Evolutionary conservation across 805 yeast species (phyloP), one percentile per base, ranked within the genome.

Genomic region (Candida bentonensis): DNA sequence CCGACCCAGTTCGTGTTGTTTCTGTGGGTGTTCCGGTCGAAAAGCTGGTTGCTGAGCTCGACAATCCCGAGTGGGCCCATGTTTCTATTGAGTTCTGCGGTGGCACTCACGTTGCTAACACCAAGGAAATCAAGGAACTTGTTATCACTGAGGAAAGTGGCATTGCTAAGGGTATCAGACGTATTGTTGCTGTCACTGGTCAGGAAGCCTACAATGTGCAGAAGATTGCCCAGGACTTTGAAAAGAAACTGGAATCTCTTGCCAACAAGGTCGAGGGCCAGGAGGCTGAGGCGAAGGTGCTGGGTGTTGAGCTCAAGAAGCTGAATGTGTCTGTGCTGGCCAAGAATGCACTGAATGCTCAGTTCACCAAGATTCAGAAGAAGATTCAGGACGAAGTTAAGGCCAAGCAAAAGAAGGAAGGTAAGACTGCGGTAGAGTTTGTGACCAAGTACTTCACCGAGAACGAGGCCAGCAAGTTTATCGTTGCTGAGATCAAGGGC

Each of bases 1-100:
- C 99, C 39, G 96, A 92, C 60, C 99, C 98, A 30, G 99, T 92
- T 21, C 79, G 98, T 62, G 98, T 92, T 53, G 96, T 92, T 42
- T 84, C 95, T 23, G 83, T 92, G 58, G 99, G 99, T 59, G 81
- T 75, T 34, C 79, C 95, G 41, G 87, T 92, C 39, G 87, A 83
- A 22, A 92, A 82, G 13, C 69, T 92, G 53, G 62, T 89, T 52
- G 69, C 71, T 4, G 70, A 78, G 54, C 95, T 96, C 53, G 54
- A 67, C 23, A 82, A 75, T 58, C 67, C 68, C 43, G 76, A 84
- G 57, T 92, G 98, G 97, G 66, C 63, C 55, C 67, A 74, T 36
- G 70, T 74, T 58, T 85, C 96, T 1, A 73, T 92, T 52, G 99
- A 92, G 68, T 92, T 92, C 73, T 92, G 99, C 68, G 99, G 99